Evolutionary conservation across 2,329 filamentous ascomycete genomes (phyloP).

Genomic region (Westerdykella sp.): DNA sequence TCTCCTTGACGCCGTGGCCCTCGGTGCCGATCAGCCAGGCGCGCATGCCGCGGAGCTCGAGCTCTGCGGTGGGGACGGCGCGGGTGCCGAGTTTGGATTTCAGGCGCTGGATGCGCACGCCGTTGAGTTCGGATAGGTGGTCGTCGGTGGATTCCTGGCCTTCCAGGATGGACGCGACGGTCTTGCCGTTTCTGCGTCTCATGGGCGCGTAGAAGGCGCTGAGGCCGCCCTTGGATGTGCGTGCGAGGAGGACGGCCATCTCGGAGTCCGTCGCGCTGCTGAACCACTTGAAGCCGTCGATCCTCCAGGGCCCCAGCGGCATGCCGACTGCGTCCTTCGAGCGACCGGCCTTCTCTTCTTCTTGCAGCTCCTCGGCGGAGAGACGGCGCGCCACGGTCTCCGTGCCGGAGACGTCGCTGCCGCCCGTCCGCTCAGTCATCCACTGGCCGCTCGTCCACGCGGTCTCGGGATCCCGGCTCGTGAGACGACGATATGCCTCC

Average conservation of each 20-base stretch:
- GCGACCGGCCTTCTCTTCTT: slow-evolving; percentile 17
- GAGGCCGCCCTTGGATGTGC: slow-evolving; percentile 48
- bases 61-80: slow-evolving; percentile 64
- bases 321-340: slow-evolving; percentile 23
- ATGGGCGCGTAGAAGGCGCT: slow-evolving; percentile 62
- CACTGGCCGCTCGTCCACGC: slow-evolving; percentile 70
- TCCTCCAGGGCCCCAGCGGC: slow-evolving; percentile 52
- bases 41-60: slow-evolving; percentile 46
- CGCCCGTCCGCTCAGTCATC: slow-evolving; percentile 68
- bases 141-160: slow-evolving; percentile 1
- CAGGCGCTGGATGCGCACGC: slow-evolving; percentile 60
- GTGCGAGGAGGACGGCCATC: slow-evolving; percentile 59
- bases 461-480: slow-evolving; percentile 44
- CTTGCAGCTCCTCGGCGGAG: slow-evolving; percentile 15
- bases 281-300: slow-evolving; percentile 69
- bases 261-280: slow-evolving; percentile 60
- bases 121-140: slow-evolving; percentile 51
- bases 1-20: slow-evolving; percentile 62
- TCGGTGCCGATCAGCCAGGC: slow-evolving; percentile 58
- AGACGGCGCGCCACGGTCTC: slow-evolving; percentile 53
- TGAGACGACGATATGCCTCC: slow-evolving; percentile 50
- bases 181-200: slow-evolving; percentile 34
- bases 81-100: slow-evolving; percentile 69
- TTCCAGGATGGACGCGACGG: neutral
- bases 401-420: slow-evolving; percentile 62